Evolutionary conservation across 768 basidiomycete species (phyloP).

Genomic region (Suillus brevipes): DNA sequence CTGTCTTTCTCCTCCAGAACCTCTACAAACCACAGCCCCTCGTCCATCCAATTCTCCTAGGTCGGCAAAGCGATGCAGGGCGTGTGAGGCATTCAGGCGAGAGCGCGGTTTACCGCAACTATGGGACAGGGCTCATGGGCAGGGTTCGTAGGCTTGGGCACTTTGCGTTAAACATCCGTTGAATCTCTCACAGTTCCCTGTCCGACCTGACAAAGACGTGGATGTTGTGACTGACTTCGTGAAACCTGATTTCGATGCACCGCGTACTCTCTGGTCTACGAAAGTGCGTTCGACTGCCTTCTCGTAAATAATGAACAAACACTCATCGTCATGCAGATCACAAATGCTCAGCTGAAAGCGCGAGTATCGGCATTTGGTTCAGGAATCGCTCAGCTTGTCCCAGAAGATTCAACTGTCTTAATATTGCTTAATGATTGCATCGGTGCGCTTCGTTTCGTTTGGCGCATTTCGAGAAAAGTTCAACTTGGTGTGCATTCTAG

Average conservation of each 20-base stretch:
- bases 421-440: constrained; percentile 77
- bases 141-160: constrained; percentile 50
- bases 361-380: constrained; percentile 73
- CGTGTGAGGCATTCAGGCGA: constrained; percentile 78
- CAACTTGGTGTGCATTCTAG: constrained; percentile 35
- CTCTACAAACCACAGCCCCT: constrained; percentile 81
- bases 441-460: constrained; percentile 43
- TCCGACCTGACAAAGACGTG: constrained; percentile 71
- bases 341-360: constrained; percentile 68
- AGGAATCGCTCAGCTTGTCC: constrained; percentile 60
- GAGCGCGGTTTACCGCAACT: constrained; percentile 89
- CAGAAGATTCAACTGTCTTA: constrained; percentile 66
- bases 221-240: constrained; percentile 67
- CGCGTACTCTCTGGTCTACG: constrained; percentile 78
- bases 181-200: constrained; percentile 56
- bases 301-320: not conserved
- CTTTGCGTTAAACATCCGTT: not conserved
- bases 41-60: constrained; percentile 92
- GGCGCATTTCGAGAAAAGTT: not conserved
- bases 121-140: constrained; percentile 80
- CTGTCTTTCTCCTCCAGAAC: constrained; percentile 74
- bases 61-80: constrained; percentile 87
- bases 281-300: constrained; percentile 47
- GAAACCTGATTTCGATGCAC: constrained; percentile 61
- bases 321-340: constrained; percentile 50